These are phyloP conservation scores for Saturnispora halmiae DNA, from an alignment of 805 yeast species.

Conservation along the genomic window DNA sequence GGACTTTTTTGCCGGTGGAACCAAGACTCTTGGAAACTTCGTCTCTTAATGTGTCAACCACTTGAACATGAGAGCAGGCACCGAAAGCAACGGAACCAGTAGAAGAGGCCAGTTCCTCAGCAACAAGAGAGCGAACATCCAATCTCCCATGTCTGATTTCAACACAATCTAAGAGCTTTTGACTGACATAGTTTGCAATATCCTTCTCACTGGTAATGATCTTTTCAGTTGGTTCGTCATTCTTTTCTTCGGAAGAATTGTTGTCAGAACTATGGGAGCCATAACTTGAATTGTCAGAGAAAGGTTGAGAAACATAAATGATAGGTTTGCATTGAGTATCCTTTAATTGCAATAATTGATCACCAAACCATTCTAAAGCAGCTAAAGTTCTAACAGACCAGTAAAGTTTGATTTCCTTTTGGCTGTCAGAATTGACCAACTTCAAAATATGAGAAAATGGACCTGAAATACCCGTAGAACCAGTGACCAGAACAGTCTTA, in stretches of 20 bases:
- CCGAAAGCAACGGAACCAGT: slow-evolving; percentile 37
- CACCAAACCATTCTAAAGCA: slow-evolving; percentile 42
- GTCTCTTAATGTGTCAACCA: slow-evolving; percentile 29
- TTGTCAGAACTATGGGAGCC: slow-evolving; percentile 6
- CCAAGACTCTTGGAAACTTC: slow-evolving; percentile 18
- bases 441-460: slow-evolving; percentile 35
- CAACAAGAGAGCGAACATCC: slow-evolving; percentile 28
- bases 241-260: slow-evolving; percentile 3
- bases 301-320: slow-evolving; percentile 35
- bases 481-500: slow-evolving; percentile 53
- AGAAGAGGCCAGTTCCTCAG: slow-evolving; percentile 30
- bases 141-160: slow-evolving; percentile 41
- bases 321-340: slow-evolving; percentile 30
- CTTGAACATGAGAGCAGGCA: slow-evolving; percentile 40
- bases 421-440: slow-evolving; percentile 25
- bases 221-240: background rate
- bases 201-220: slow-evolving; percentile 6
- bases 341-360: slow-evolving; percentile 32
- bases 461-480: slow-evolving; percentile 70
- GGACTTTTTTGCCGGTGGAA: slow-evolving; percentile 16
- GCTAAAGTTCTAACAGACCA: slow-evolving; percentile 56
- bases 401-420: slow-evolving; percentile 36
- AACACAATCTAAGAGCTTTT: slow-evolving; percentile 28
- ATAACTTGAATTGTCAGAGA: slow-evolving; percentile 9
- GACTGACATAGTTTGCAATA: slow-evolving; percentile 10